A percentile compares a stretch with the other conserved stretches of the same genome.
phyloP scores from a whole-genome alignment of 2,329 filamentous ascomycete species.

The Cladophialophora carrionii region DNA sequence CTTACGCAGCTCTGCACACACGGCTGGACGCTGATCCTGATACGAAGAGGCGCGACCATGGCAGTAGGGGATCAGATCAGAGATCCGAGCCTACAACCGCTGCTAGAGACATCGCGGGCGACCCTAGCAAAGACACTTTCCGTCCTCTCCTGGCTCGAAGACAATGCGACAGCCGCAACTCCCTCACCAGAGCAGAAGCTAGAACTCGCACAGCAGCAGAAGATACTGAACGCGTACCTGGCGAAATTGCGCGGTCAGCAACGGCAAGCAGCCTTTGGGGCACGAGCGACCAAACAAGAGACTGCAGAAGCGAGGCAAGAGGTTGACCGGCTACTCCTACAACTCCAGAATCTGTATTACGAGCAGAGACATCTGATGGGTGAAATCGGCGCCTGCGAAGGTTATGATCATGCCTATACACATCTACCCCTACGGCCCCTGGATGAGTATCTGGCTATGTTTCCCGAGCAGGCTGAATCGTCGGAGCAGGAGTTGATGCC shows the following conservation, averaged over 20 bases:
- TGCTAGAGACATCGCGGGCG: constrained; percentile 72
- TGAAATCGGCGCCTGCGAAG: constrained; percentile 88
- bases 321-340: constrained; percentile 86
- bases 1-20: neutral
- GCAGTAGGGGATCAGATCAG: constrained; percentile 62
- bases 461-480: constrained; percentile 72
- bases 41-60: constrained; percentile 48
- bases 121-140: constrained; percentile 72
- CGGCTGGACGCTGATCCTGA: neutral
- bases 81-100: constrained; percentile 67
- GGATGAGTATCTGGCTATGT: constrained; percentile 75
- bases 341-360: constrained; percentile 94
- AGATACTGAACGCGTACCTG: constrained; percentile 75
- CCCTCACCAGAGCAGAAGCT: constrained; percentile 55
- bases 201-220: constrained; percentile 74
- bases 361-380: constrained; percentile 88
- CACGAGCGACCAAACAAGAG: constrained; percentile 80
- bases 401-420: constrained; percentile 88
- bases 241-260: constrained; percentile 81
- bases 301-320: constrained; percentile 88
- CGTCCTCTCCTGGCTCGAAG: constrained; percentile 60
- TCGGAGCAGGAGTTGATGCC: constrained; percentile 84
- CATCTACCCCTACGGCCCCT: constrained; percentile 81
- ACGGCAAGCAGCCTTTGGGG: constrained; percentile 76
- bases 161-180: constrained; percentile 51